Conservation (phyloP, 2,329 filamentous ascomycete species). For the Colletotrichum horii region DNA sequence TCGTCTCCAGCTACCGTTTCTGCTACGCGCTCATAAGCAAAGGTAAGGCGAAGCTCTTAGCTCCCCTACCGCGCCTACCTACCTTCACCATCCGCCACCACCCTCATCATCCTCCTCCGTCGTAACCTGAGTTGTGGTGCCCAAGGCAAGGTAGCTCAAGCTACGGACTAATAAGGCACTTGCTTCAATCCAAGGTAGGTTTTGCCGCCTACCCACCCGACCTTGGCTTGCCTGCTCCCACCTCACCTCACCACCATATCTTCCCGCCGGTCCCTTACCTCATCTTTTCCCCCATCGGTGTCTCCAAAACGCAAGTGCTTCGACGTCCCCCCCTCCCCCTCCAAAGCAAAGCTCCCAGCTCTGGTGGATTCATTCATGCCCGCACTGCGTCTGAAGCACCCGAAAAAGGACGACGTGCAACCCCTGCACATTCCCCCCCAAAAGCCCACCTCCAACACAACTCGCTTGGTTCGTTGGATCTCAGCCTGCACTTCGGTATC, state of each 20-base stretch:
- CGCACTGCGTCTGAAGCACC: conserved; percentile 12
- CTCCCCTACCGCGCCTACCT: background rate
- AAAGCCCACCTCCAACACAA: conserved; percentile 20
- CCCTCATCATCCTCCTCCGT: background rate
- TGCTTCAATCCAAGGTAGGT: background rate
- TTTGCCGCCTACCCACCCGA: background rate
- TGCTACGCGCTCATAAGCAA: background rate
- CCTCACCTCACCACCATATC: background rate
- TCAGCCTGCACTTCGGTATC: conserved; percentile 14
- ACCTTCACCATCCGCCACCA: background rate
- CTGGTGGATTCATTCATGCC: conserved; percentile 17
- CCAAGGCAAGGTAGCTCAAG: background rate
- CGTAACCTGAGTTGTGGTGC: background rate
- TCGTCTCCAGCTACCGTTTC: background rate
- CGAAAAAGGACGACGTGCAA: conserved; percentile 18
- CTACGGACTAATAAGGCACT: background rate
- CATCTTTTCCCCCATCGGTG: conserved; percentile 3
- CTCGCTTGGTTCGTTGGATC: conserved; percentile 7
- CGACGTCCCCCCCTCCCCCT: conserved; percentile 10
- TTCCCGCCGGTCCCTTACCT: background rate
- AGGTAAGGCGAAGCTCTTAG: conserved; percentile 4
- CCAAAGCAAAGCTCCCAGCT: conserved; percentile 21
- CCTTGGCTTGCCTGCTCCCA: background rate
- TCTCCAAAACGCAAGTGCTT: conserved; percentile 4
- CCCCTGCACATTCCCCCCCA: conserved; percentile 9